A percentile compares a stretch with the other conserved stretches of the same genome.
phyloP scores from a whole-genome alignment of 768 basidiomycete species.

The Rhodotorula graminis region DNA sequence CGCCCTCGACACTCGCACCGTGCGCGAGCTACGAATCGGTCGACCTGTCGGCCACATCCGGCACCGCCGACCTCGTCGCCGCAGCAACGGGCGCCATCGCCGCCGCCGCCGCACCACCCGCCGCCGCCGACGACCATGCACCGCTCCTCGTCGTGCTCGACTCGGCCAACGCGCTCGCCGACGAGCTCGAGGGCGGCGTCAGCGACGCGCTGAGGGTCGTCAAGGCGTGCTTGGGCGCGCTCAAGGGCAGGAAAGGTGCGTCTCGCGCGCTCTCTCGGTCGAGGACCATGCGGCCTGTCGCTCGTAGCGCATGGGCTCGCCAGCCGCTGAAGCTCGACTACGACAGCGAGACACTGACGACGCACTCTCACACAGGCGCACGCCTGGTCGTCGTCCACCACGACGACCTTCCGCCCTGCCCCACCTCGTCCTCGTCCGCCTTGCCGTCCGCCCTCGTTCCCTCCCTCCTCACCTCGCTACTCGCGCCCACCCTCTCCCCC shows the following conservation, averaged over 20 bases:
- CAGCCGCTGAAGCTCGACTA: no score
- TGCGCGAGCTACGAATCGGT: neutral
- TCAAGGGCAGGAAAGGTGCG: conserved; percentile 7
- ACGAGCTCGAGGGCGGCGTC: neutral
- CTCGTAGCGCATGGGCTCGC: no score
- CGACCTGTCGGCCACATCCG: neutral
- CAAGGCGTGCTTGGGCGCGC: neutral
- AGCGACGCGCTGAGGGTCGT: neutral
- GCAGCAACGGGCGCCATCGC: neutral
- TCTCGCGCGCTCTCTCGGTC: neutral
- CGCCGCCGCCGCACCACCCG: no score
- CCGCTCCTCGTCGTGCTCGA: conserved; percentile 28
- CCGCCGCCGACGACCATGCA: neutral
- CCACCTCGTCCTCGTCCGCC: conserved; percentile 5
- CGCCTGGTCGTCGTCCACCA: conserved; percentile 29
- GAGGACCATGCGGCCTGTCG: neutral
- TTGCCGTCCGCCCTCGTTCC: conserved; percentile 50
- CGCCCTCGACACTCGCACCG: neutral
- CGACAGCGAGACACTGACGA: no score
- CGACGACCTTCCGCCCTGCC: conserved; percentile 56
- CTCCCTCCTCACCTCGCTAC: conserved; percentile 55
- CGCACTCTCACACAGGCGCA: conserved; percentile 8
- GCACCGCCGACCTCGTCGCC: neutral
- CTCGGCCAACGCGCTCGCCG: conserved; percentile 13
- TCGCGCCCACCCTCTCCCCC: conserved; percentile 61